These are phyloP conservation scores for Leccinum brunneo-olivaceum DNA, from an alignment of 1,284 basidiomycete genomes.

Conservation along the genomic window DNA sequence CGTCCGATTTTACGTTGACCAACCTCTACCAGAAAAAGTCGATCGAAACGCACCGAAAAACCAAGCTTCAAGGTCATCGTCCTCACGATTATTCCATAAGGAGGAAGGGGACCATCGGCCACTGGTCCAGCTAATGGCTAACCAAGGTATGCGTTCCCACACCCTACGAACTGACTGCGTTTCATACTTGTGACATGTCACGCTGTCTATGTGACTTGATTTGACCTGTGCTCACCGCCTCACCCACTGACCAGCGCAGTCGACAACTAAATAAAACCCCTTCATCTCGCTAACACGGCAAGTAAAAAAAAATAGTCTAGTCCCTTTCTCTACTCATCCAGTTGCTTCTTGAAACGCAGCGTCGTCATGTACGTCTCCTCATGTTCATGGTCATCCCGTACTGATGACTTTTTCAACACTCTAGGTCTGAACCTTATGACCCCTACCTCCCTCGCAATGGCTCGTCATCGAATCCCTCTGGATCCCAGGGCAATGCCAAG, in stretches of 20 bases:
- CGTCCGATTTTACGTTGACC: too few relatives aligned
- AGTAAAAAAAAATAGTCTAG: conserved; percentile 8
- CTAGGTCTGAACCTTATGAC: conserved; percentile 90
- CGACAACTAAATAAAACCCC: conserved; percentile 9
- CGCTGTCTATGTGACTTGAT: conserved; percentile 15
- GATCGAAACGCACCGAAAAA: too few relatives aligned
- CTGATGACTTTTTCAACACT: conserved; percentile 12
- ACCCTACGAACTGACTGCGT: too few relatives aligned
- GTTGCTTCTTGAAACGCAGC: conserved; percentile 2
- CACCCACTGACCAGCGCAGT: conserved; percentile 17
- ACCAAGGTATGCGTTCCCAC: too few relatives aligned
- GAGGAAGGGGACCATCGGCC: too few relatives aligned
- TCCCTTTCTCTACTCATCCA: background rate
- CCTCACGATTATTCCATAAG: too few relatives aligned
- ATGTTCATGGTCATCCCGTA: background rate
- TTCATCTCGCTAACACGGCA: conserved; percentile 16
- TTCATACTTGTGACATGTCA: conserved; percentile 16
- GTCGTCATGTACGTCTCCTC: conserved; percentile 23
- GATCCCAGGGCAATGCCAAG: conserved; percentile 59
- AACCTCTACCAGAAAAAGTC: too few relatives aligned
- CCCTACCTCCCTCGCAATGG: conserved; percentile 87
- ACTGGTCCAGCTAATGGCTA: too few relatives aligned
- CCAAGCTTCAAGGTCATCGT: too few relatives aligned
- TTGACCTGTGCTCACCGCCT: conserved; percentile 5
- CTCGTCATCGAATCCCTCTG: conserved; percentile 51